Conservation (phyloP, 495 filamentous ascomycete species). For the Daldinia childiae region DNA sequence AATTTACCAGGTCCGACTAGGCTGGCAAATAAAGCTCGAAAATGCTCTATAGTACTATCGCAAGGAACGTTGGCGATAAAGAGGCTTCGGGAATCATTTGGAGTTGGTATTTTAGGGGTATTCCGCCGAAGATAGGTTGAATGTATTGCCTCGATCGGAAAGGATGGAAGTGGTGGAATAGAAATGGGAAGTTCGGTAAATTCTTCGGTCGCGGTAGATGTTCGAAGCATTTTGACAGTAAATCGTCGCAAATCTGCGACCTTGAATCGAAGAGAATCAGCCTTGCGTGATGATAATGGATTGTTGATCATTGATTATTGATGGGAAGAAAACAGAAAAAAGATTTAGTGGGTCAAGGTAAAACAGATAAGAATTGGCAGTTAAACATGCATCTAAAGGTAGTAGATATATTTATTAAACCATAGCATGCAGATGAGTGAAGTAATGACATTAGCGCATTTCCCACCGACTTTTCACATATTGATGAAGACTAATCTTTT, state of each 20-base stretch:
- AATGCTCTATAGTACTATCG: slow-evolving; percentile 79
- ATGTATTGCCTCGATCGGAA: slow-evolving; percentile 70
- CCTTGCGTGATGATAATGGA: background rate
- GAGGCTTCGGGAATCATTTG: slow-evolving; percentile 76
- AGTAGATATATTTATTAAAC: too few species aligned
- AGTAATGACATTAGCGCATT: background rate
- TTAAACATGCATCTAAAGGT: background rate
- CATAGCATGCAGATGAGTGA: background rate
- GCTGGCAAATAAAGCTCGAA: slow-evolving; percentile 75
- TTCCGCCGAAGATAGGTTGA: slow-evolving; percentile 88
- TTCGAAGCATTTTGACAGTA: slow-evolving; percentile 45
- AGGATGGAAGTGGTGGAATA: slow-evolving; percentile 69
- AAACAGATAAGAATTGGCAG: background rate
- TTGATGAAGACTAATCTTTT: too few species aligned
- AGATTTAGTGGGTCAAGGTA: slow-evolving; percentile 17
- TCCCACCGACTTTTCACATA: background rate
- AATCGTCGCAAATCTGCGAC: background rate
- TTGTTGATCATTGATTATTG: background rate
- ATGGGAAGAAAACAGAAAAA: slow-evolving; percentile 16
- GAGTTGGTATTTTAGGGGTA: slow-evolving; percentile 76
- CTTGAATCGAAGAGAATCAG: slow-evolving; percentile 4
- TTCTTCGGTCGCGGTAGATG: slow-evolving; percentile 42
- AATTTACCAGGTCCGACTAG: slow-evolving; percentile 78
- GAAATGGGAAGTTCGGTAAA: slow-evolving; percentile 65
- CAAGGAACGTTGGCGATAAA: slow-evolving; percentile 89